These are phyloP conservation scores for Entoloma clypeatum DNA, from an alignment of 1,284 basidiomycete species.

Conservation along the genomic window DNA sequence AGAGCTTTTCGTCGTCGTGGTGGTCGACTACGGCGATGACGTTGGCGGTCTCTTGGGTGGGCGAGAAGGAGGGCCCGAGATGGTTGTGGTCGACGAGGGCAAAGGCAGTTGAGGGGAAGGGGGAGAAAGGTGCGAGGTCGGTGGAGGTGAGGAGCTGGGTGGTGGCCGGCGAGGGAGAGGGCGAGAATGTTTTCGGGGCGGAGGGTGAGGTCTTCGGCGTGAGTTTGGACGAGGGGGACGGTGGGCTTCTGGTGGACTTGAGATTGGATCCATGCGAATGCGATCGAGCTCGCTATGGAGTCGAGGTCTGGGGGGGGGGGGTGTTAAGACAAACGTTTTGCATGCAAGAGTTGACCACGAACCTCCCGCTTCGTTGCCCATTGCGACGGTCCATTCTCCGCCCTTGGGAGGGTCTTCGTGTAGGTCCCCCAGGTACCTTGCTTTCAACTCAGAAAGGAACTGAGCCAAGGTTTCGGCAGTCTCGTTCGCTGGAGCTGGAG, in stretches of 20 bases:
- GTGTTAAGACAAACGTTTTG: conserved; percentile 8
- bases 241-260: conserved; percentile 45
- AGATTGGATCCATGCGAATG: conserved; percentile 70
- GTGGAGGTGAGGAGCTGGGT: conserved; percentile 55
- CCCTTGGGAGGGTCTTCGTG: conserved; percentile 30
- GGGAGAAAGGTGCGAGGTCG: conserved; percentile 45
- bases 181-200: conserved; percentile 87
- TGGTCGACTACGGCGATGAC: conserved; percentile 91
- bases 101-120: conserved; percentile 62
- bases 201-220: conserved; percentile 65
- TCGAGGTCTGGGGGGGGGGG: conserved; percentile 69
- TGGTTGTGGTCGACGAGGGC: conserved; percentile 90
- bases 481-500: conserved; percentile 6
- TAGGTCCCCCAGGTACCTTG: conserved; percentile 36
- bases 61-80: conserved; percentile 51
- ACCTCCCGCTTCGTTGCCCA: conserved; percentile 95
- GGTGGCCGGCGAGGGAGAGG: conserved; percentile 51
- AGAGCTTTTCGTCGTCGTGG: conserved; percentile 80
- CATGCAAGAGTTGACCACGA: conserved; percentile 22
- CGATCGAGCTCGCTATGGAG: conserved; percentile 79
- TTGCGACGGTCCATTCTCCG: conserved; percentile 74
- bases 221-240: conserved; percentile 77
- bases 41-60: conserved; percentile 35
- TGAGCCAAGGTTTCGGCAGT: conserved; percentile 28
- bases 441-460: conserved; percentile 38